These are phyloP conservation scores for Nannochloris sp. DNA, from an alignment of 139 green algal species.

Conservation along the genomic window DNA sequence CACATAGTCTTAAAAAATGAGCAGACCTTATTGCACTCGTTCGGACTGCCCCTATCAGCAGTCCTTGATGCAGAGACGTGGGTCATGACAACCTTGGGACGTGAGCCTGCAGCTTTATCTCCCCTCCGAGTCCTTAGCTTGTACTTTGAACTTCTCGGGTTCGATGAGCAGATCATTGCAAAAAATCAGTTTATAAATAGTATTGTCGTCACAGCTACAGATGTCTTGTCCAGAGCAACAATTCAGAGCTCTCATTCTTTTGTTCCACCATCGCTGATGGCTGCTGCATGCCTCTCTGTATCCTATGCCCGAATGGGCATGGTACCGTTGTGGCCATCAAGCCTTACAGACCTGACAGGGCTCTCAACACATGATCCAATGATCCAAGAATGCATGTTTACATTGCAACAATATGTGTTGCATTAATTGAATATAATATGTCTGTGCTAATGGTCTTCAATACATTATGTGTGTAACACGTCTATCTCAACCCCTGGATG, in stretches of 20 bases:
- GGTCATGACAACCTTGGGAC: conserved; percentile 30
- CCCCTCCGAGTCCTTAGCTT: conserved; percentile 62
- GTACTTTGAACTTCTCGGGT: conserved; percentile 67
- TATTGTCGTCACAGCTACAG: conserved; percentile 10
- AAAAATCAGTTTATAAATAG: conserved; percentile 12
- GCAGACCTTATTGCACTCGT: neutral
- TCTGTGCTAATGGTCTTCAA: no score
- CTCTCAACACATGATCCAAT: conserved; percentile 1
- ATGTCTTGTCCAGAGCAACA: conserved; percentile 12
- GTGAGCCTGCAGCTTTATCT: conserved; percentile 51
- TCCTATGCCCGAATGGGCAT: conserved; percentile 16
- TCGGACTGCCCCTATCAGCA: conserved; percentile 19
- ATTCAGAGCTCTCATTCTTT: conserved; percentile 5
- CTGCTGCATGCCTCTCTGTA: conserved; percentile 20
- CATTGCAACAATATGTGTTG: no score
- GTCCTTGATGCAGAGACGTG: conserved; percentile 34
- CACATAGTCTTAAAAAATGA: conserved; percentile 1
- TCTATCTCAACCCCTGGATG: no score
- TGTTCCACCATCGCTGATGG: conserved; percentile 16
- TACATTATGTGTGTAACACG: no score
- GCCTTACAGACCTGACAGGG: conserved; percentile 18
- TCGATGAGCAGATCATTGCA: neutral
- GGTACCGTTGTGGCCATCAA: conserved; percentile 15
- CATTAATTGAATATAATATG: no score
- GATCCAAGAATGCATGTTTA: neutral